These are phyloP conservation scores for Eremomyces bilateralis DNA, from an alignment of 495 filamentous ascomycete species.

Conservation along the genomic window DNA sequence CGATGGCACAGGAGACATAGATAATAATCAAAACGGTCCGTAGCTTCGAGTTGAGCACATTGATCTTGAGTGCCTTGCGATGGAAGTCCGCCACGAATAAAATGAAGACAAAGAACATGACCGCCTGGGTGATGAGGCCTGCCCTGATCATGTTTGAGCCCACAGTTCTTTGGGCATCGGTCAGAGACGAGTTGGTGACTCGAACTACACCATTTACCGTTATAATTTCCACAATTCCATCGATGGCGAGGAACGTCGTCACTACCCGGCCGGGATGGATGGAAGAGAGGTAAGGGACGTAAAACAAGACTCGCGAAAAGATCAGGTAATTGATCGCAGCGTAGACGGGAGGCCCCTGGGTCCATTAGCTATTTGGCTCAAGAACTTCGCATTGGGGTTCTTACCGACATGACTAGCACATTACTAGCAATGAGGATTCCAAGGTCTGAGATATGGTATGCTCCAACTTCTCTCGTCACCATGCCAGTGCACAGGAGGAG, in stretches of 20 bases:
- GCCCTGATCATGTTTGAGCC: constrained; percentile 42
- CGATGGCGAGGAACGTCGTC: constrained; percentile 49
- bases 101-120: constrained; percentile 39
- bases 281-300: constrained; percentile 54
- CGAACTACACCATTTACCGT: constrained; percentile 46
- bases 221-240: constrained; percentile 37
- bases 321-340: constrained; percentile 56
- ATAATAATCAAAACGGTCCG: constrained; percentile 26
- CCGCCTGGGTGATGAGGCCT: constrained; percentile 43
- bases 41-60: constrained; percentile 32
- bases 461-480: constrained; percentile 8
- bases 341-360: constrained; percentile 35
- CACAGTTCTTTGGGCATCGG: constrained; percentile 23
- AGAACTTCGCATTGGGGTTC: no score
- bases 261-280: constrained; percentile 59
- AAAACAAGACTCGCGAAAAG: constrained; percentile 56
- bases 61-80: constrained; percentile 26
- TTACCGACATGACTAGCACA: constrained; percentile 16
- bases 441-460: constrained; percentile 10
- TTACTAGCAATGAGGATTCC: constrained; percentile 9
- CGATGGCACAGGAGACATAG: constrained; percentile 12
- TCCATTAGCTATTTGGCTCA: not conserved
- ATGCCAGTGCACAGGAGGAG: constrained; percentile 12
- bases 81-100: constrained; percentile 37
- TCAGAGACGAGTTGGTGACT: constrained; percentile 27